phyloP scores from a whole-genome alignment of 257 asterid genomes.

The Solanum stenotomum region DNA sequence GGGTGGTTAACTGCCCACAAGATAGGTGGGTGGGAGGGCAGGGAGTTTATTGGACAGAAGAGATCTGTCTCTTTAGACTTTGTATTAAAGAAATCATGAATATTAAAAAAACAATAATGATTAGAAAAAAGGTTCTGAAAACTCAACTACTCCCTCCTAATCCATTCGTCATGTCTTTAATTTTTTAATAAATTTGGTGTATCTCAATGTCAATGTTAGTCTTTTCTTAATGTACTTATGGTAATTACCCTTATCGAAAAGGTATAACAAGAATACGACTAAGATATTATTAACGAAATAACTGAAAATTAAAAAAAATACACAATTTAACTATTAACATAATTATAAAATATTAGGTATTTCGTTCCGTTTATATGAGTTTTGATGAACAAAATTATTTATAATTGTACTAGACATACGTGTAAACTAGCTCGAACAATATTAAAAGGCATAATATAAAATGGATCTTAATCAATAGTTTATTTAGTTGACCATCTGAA shows the following conservation, averaged over 20 bases:
- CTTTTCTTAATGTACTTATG: not conserved
- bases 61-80: not conserved
- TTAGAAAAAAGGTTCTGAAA: not conserved
- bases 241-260: not conserved
- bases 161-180: not conserved
- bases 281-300: not conserved
- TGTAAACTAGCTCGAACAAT: no score
- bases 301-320: not conserved
- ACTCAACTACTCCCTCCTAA: constrained; percentile 38
- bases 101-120: not conserved
- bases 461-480: no score
- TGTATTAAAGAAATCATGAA: not conserved
- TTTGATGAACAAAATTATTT: not conserved
- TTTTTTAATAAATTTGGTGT: not conserved
- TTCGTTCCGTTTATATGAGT: no score
- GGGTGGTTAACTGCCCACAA: constrained; percentile 30
- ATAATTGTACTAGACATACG: accelerated
- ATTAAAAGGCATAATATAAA: no score
- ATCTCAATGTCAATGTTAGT: not conserved
- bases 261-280: not conserved
- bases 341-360: not conserved
- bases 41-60: constrained; percentile 28
- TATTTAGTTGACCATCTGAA: no score
- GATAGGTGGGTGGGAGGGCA: constrained; percentile 1
- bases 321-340: not conserved